Evolutionary conservation across 2,329 filamentous ascomycete species (phyloP).

Genomic region (Chrysosphaeria jannelii): DNA sequence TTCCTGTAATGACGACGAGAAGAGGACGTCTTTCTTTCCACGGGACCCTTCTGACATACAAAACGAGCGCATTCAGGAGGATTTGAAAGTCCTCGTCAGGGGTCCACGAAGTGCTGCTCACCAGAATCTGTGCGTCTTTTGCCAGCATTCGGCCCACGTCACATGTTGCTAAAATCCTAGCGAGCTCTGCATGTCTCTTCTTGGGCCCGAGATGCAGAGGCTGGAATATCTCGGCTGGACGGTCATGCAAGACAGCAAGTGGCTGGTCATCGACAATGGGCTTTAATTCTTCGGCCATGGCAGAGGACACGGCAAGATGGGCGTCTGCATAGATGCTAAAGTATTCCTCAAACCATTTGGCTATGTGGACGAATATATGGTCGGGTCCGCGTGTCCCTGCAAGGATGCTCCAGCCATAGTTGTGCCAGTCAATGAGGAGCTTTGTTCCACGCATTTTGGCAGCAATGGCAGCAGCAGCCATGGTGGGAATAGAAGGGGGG

Average conservation of each 20-base stretch:
- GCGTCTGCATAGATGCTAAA: constrained; percentile 38
- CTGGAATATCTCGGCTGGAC: constrained; percentile 56
- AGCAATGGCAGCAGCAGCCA: constrained; percentile 42
- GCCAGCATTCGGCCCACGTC: constrained; percentile 1
- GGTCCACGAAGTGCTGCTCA: constrained; percentile 93
- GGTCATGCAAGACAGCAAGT: constrained; percentile 53
- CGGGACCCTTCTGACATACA: constrained; percentile 16
- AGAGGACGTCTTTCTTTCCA: constrained; percentile 23
- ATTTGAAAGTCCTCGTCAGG: constrained; percentile 84
- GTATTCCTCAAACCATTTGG: constrained; percentile 45
- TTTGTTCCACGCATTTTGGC: constrained; percentile 51
- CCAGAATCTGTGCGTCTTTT: constrained; percentile 20
- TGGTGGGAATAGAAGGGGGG: constrained; percentile 76
- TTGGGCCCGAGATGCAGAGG: constrained; percentile 19
- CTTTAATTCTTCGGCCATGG: constrained; percentile 50
- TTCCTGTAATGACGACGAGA: constrained; percentile 81
- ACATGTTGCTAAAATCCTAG: constrained; percentile 1
- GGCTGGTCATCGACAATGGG: constrained; percentile 11
- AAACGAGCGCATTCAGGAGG: constrained; percentile 51
- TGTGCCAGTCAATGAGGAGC: constrained; percentile 92
- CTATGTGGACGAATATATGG: constrained; percentile 50
- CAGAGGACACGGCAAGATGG: constrained; percentile 69
- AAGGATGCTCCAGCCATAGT: constrained; percentile 89
- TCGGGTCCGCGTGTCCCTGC: constrained; percentile 22
- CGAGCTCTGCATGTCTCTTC: too few relatives aligned